Conservation (phyloP, 1,284 basidiomycete species). For the Leccinum subfulvum region DNA sequence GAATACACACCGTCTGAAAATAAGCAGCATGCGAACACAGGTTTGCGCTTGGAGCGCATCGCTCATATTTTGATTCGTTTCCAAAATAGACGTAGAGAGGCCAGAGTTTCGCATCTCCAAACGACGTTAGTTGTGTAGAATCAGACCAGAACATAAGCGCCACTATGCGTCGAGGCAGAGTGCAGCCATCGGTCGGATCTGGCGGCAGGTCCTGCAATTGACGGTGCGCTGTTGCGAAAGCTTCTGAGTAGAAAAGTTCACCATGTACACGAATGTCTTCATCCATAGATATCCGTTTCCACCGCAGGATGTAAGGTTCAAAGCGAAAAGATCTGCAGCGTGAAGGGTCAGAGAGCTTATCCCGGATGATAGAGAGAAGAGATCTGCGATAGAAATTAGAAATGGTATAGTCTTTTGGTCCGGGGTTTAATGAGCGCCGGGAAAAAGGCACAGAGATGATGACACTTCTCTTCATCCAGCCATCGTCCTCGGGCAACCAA, state of each 20-base stretch:
- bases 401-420: neutral
- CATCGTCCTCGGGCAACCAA: neutral
- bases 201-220: neutral
- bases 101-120: neutral
- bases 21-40: neutral
- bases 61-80: neutral
- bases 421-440: neutral
- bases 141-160: neutral
- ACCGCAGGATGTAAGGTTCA: neutral
- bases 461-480: neutral
- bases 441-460: neutral
- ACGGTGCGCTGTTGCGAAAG: neutral
- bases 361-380: neutral
- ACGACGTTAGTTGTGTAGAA: neutral
- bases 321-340: neutral
- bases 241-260: neutral
- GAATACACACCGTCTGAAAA: neutral
- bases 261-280: neutral
- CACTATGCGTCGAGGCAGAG: neutral
- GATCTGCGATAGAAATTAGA: neutral
- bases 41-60: neutral
- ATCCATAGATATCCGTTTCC: neutral
- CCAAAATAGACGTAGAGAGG: neutral
- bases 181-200: neutral
- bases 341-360: neutral